phyloP scores from a whole-genome alignment of 1,139 yeast species.

The Meyerozyma athensensis region DNA sequence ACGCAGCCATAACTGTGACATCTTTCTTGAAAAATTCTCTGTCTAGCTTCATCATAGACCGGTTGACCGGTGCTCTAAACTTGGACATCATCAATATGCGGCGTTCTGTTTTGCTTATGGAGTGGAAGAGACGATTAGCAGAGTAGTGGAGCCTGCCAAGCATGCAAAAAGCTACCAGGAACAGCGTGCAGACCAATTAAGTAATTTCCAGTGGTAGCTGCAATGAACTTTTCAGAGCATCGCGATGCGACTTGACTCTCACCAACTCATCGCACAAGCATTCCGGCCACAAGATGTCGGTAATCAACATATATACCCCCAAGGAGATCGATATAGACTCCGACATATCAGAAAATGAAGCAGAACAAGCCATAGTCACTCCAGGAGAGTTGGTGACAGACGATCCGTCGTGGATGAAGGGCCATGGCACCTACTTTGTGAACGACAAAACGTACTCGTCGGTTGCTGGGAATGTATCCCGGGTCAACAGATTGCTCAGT shows the following conservation, averaged over 20 bases:
- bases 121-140: slow-evolving; percentile 5
- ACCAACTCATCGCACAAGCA: background rate
- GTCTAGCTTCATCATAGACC: slow-evolving; percentile 64
- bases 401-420: slow-evolving; percentile 98
- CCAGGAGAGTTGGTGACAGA: slow-evolving; percentile 98
- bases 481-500: slow-evolving; percentile 82
- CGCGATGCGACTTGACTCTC: slow-evolving; percentile 1
- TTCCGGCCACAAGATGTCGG: background rate
- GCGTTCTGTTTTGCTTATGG: slow-evolving; percentile 22
- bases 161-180: background rate
- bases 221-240: too few relatives aligned
- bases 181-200: too few relatives aligned
- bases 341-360: slow-evolving; percentile 26
- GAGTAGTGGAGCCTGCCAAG: background rate
- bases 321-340: slow-evolving; percentile 21
- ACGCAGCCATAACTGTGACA: slow-evolving; percentile 60
- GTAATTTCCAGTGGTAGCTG: too few relatives aligned
- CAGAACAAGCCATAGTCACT: slow-evolving; percentile 50
- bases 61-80: slow-evolving; percentile 62
- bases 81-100: slow-evolving; percentile 21
- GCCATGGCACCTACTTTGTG: slow-evolving; percentile 90
- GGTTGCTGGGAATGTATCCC: slow-evolving; percentile 84
- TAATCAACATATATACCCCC: slow-evolving; percentile 1
- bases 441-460: slow-evolving; percentile 76
- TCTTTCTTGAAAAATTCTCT: slow-evolving; percentile 53